A percentile compares a stretch with the other conserved stretches of the same genome.
Conservation (phyloP, 352 stramenopile species). For the Peronospora tabacina region DNA sequence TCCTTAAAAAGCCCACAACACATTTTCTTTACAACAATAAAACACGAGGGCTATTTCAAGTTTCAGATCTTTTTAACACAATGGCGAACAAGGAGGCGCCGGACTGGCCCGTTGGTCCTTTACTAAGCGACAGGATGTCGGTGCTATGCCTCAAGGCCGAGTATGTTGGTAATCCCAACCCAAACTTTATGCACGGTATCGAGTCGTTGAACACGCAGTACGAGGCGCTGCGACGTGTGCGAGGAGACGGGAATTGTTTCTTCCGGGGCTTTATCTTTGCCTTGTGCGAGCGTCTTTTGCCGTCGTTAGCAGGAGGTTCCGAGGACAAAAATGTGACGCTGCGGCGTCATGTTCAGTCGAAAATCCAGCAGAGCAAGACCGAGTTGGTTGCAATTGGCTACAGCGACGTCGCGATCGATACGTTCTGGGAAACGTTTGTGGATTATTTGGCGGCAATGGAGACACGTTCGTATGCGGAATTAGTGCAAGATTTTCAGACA, state of each 20-base stretch:
- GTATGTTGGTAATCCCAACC: constrained; percentile 66
- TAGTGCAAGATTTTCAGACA: constrained; percentile 79
- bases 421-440: constrained; percentile 90
- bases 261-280: constrained; percentile 88
- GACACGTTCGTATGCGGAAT: constrained; percentile 53
- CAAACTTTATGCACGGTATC: constrained; percentile 67
- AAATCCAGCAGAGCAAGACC: constrained; percentile 58
- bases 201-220: constrained; percentile 59
- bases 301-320: constrained; percentile 13
- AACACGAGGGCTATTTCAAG: no score
- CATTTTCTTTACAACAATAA: no score
- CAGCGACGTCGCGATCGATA: constrained; percentile 88
- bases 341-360: constrained; percentile 40
- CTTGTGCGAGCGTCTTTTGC: constrained; percentile 71
- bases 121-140: constrained; percentile 54
- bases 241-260: constrained; percentile 89
- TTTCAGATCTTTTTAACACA: no score
- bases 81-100: not conserved
- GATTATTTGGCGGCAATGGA: constrained; percentile 82
- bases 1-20: no score
- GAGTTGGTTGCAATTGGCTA: constrained; percentile 83
- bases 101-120: constrained; percentile 20
- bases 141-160: constrained; percentile 53
- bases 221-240: constrained; percentile 68
- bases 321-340: constrained; percentile 24